Percentiles rank a stretch among this genome's conserved stretches.
These are phyloP conservation scores for Dothidotthia symphoricarpi DNA, from an alignment of 2,329 filamentous ascomycete species.

Conservation along the genomic window DNA sequence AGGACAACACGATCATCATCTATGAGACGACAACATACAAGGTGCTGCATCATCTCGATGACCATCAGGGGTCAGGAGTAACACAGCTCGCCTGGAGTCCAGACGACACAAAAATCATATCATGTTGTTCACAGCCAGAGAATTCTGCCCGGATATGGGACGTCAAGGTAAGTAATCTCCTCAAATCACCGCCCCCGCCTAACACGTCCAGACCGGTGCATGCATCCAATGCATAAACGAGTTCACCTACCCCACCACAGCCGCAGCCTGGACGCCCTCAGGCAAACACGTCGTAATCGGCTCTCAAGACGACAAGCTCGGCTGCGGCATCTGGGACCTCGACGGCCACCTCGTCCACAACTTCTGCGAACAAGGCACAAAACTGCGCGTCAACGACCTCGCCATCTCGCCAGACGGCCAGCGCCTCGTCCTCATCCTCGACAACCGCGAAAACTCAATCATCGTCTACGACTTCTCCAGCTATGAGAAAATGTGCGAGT, in stretches of 20 bases:
- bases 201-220: constrained; percentile 40
- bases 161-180: constrained; percentile 29
- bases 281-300: constrained; percentile 74
- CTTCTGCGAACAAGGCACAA: constrained; percentile 57
- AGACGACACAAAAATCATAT: constrained; percentile 81
- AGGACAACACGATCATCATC: constrained; percentile 71
- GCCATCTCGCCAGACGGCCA: constrained; percentile 78
- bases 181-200: constrained; percentile 3
- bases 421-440: constrained; percentile 75
- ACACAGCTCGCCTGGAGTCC: constrained; percentile 88
- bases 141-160: constrained; percentile 74
- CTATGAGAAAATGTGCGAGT: constrained; percentile 70
- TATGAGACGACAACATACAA: constrained; percentile 75
- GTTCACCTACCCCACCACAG: constrained; percentile 81
- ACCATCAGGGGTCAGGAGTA: constrained; percentile 69
- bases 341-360: constrained; percentile 61
- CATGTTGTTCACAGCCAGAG: constrained; percentile 67
- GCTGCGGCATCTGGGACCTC: constrained; percentile 58
- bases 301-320: constrained; percentile 40
- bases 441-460: constrained; percentile 65
- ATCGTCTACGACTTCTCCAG: constrained; percentile 80
- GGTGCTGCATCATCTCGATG: constrained; percentile 60
- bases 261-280: constrained; percentile 84
- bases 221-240: constrained; percentile 61
- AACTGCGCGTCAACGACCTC: constrained; percentile 77